Evolutionary conservation across 208 protist genomes (phyloP), one percentile per base, ranked within the genome.

Genomic region (Dictyostelium gargantuum): DNA sequence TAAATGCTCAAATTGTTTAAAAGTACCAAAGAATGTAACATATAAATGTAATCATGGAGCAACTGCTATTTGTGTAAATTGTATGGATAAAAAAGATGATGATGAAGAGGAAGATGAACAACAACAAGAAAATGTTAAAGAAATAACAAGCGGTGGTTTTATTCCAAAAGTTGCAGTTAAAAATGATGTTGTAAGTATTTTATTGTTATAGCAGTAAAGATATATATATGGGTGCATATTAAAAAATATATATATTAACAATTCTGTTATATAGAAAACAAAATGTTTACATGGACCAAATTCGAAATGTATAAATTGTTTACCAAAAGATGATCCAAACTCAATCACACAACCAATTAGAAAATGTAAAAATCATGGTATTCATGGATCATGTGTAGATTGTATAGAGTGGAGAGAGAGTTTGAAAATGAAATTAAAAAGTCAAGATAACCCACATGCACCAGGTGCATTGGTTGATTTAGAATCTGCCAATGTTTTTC

Each of bases 251-350:
- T 40, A 19, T 40, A 73, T 19, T 46, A 73, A 73, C n/a, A 73
- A 6, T 46, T 46, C 8, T 46, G 46, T 38, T 21, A 46, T 56
- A 46, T 21, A 66, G 46, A 81, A 66, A 81, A 35, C 35, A 48
- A 86, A 73, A 58, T 92, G 85, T 63, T 77, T 92, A 52, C 85
- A 92, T 63, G 85, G 85, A 29, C 74, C 85, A 35, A 81, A 92
- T 46, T 32, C 50, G 63, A 81, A 84, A 46, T 92, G 85, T 63
- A 82, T 76, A 32, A 92, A 92, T 54, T 92, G 85, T 58, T 52
- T 92, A 58, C 76, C 76, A 58, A 89, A 89, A 68, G 82, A 89
- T 48, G 82, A 89, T 79, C 82, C 82, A 54, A 89, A 89, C 40
- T 15, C 42, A 61, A 40, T n/a, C 3, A 38, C 46, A 52, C 10